A percentile compares a stretch with the other conserved stretches of the same genome.
Conservation (phyloP, 2,329 filamentous ascomycete species). For the Chaetomiaceae sp. region DNA sequence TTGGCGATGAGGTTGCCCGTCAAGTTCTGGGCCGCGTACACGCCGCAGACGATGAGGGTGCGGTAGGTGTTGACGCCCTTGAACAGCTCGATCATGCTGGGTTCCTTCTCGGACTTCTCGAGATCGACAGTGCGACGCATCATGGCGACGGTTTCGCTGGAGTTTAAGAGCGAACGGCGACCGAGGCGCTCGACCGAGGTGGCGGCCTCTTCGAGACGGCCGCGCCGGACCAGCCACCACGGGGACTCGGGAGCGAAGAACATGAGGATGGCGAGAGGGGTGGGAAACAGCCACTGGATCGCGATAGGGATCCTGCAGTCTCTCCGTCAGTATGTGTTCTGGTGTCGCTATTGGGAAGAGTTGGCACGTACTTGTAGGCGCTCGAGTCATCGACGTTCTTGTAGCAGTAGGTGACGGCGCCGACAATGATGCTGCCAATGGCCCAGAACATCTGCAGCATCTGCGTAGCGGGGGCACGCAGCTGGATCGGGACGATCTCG, state of each 20-base stretch:
- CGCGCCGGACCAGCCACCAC: not conserved
- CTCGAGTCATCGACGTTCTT: not conserved
- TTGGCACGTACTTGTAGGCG: not conserved
- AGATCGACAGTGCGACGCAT: not conserved
- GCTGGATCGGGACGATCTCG: not conserved
- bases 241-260: not conserved
- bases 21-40: not conserved
- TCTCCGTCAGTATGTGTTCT: no score
- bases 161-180: not conserved
- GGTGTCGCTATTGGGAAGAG: no score
- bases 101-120: not conserved
- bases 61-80: not conserved
- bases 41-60: not conserved
- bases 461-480: not conserved
- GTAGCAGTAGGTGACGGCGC: not conserved
- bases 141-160: not conserved
- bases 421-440: not conserved
- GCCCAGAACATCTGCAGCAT: conserved; percentile 1
- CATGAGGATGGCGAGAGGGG: not conserved
- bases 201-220: not conserved
- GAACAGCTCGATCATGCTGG: not conserved
- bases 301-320: not conserved
- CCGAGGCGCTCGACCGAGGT: not conserved
- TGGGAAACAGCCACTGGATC: not conserved
- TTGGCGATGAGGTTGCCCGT: not conserved